A percentile compares a stretch with the other conserved stretches of the same genome.
Conservation (phyloP, 192 early-diverging fungal species). For the Dissophora ornata region DNA sequence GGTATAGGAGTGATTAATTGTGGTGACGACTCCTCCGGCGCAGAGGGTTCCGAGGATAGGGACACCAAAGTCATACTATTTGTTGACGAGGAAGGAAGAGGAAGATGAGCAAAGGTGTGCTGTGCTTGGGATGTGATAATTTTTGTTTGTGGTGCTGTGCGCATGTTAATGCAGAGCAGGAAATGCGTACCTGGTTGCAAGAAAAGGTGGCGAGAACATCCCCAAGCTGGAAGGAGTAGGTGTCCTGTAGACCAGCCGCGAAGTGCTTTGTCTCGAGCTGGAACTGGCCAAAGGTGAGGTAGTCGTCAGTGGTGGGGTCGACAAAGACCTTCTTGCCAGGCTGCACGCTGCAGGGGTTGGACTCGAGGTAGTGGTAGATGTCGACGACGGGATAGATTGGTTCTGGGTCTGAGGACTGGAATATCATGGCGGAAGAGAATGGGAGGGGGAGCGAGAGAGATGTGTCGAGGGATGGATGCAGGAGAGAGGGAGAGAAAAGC, state of each 20-base stretch:
- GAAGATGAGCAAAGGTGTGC: too few relatives aligned
- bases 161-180: too few relatives aligned
- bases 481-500: conserved; percentile 1
- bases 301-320: conserved; percentile 60
- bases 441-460: conserved; percentile 2
- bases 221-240: conserved; percentile 62
- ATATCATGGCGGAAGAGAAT: conserved; percentile 26
- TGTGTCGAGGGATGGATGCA: not conserved
- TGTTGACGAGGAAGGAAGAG: too few relatives aligned
- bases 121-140: too few relatives aligned
- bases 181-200: conserved; percentile 74
- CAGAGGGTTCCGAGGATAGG: conserved; percentile 71
- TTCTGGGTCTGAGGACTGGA: conserved; percentile 49
- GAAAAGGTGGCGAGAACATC: conserved; percentile 76
- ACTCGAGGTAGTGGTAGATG: conserved; percentile 56
- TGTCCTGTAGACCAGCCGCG: conserved; percentile 62
- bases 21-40: conserved; percentile 76
- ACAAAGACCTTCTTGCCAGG: conserved; percentile 59
- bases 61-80: conserved; percentile 67
- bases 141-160: too few relatives aligned
- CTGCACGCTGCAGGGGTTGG: conserved; percentile 37
- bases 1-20: conserved; percentile 88
- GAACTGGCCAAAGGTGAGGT: conserved; percentile 61
- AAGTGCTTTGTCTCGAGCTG: conserved; percentile 57
- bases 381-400: conserved; percentile 52